These are phyloP conservation scores for Amanita phalloides DNA, from an alignment of 768 basidiomycete species.

Conservation along the genomic window DNA sequence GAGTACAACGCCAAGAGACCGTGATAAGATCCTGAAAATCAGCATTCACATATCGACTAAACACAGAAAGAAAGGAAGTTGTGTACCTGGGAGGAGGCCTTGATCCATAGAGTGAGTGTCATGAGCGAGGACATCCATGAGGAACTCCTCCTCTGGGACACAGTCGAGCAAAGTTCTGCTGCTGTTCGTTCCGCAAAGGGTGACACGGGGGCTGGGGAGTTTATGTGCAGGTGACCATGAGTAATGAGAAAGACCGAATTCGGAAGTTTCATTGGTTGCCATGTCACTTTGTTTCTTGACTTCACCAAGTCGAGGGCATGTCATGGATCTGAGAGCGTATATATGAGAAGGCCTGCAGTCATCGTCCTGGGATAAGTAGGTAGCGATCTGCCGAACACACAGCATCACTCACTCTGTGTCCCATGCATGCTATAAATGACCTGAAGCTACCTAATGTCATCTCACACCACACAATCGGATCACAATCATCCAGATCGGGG, in stretches of 20 bases:
- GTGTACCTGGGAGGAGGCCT: conserved; percentile 21
- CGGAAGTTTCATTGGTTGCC: neutral
- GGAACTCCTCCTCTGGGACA: neutral
- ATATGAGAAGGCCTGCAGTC: neutral
- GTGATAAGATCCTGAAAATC: conserved; percentile 47
- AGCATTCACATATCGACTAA: conserved; percentile 2
- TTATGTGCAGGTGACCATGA: neutral
- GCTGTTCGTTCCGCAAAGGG: neutral
- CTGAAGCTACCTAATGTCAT: neutral
- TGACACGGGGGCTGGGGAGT: neutral
- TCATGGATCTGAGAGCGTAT: too few species aligned
- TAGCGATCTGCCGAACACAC: neutral
- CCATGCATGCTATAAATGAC: neutral
- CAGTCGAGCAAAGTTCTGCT: neutral
- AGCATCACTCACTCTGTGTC: neutral
- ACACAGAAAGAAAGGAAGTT: neutral
- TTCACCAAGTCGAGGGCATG: too few species aligned
- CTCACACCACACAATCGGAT: neutral
- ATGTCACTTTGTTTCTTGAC: too few species aligned
- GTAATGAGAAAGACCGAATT: neutral
- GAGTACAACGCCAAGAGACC: conserved; percentile 45
- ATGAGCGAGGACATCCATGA: neutral
- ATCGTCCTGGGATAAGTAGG: neutral
- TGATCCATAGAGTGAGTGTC: conserved; percentile 5
- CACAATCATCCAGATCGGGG: neutral